A percentile compares a stretch with the other conserved stretches of the same genome.
phyloP scores from a whole-genome alignment of 2,329 filamentous ascomycete species.

The Sphaerostilbella broomeana region DNA sequence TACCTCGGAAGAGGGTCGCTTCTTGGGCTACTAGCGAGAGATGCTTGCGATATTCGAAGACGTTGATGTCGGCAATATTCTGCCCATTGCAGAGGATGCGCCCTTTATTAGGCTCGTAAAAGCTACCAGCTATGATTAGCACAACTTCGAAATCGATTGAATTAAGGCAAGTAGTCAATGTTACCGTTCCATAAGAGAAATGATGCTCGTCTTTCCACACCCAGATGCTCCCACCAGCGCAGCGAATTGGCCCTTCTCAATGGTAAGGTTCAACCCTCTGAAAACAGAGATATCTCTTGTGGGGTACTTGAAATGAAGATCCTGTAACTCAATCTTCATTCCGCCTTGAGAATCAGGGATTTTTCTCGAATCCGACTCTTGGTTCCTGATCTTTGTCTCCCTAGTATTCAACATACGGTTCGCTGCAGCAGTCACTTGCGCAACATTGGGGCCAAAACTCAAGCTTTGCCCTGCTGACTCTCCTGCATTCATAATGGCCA shows the following conservation, averaged over 20 bases:
- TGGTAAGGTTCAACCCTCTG: constrained; percentile 54
- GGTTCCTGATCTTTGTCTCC: constrained; percentile 34
- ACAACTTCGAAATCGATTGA: too few species aligned
- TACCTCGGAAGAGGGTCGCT: constrained; percentile 62
- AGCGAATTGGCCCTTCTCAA: constrained; percentile 63
- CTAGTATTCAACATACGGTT: constrained; percentile 53
- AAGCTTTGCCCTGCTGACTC: constrained; percentile 63
- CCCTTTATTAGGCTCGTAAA: constrained; percentile 63
- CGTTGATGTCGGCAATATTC: constrained; percentile 52
- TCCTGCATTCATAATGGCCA: constrained; percentile 60
- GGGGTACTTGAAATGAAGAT: constrained; percentile 56
- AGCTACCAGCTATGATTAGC: too few species aligned
- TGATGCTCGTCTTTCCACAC: constrained; percentile 66
- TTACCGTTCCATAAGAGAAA: constrained; percentile 52
- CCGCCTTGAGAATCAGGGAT: constrained; percentile 43
- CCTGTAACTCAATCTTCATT: constrained; percentile 49
- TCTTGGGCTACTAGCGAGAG: constrained; percentile 71
- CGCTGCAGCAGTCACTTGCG: constrained; percentile 51
- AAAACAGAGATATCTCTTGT: constrained; percentile 52
- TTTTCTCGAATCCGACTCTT: constrained; percentile 23
- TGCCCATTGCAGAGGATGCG: constrained; percentile 57
- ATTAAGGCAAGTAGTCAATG: too few species aligned
- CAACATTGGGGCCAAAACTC: constrained; percentile 58
- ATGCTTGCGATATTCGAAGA: constrained; percentile 55
- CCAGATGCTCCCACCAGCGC: constrained; percentile 65